phyloP scores from a whole-genome alignment of 2,329 filamentous ascomycete genomes.

The Xylaria sp. region DNA sequence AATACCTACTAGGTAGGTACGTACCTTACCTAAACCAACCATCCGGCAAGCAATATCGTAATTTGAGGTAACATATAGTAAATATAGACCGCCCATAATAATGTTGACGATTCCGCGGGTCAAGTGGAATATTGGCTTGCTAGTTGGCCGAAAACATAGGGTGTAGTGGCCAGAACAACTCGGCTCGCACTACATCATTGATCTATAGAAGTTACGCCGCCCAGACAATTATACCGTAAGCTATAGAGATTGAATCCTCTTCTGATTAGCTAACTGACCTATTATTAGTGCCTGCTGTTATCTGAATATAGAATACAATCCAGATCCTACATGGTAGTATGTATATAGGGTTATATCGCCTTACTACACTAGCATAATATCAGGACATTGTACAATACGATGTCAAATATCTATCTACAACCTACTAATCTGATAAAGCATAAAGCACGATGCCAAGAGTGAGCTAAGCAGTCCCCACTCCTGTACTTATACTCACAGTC shows the following conservation, averaged over 20 bases:
- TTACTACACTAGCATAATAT: neutral
- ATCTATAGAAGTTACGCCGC: neutral
- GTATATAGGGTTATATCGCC: neutral
- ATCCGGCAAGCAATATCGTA: neutral
- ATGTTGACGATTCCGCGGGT: neutral
- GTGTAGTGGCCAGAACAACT: neutral
- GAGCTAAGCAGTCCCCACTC: neutral
- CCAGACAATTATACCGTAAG: neutral
- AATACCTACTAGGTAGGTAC: neutral
- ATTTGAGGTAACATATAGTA: neutral
- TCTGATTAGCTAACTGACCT: neutral
- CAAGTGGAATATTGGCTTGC: neutral
- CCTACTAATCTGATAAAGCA: neutral
- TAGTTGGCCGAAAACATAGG: neutral
- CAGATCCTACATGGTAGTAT: neutral
- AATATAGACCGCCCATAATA: neutral
- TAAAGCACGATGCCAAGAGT: neutral
- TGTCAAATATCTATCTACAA: neutral
- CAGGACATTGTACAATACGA: neutral
- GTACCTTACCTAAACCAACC: no score
- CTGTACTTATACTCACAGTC: no score
- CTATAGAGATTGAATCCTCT: neutral
- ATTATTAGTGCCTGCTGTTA: neutral
- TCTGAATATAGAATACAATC: neutral
- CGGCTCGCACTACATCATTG: neutral